Percentiles rank a stretch among this genome's conserved stretches.
Conservation (phyloP, 257 asterid species). For the Osmanthus fragrans region DNA sequence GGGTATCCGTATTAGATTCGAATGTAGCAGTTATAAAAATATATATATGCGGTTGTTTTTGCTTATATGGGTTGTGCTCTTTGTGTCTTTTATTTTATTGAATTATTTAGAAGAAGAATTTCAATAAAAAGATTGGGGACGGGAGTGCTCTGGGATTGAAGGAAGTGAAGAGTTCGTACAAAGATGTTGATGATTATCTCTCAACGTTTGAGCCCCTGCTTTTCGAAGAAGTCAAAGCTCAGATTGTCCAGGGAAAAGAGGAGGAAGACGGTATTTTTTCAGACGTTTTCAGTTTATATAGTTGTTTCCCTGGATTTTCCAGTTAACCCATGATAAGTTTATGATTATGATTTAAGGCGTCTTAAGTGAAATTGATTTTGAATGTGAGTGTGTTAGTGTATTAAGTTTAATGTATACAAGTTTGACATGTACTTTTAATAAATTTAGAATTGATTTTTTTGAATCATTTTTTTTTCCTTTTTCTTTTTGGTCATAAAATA, state of each 20-base stretch:
- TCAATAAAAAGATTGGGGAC: slow-evolving; percentile 31
- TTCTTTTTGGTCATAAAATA: slow-evolving; percentile 7
- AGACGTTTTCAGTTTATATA: too few species aligned
- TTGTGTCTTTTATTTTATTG: background rate
- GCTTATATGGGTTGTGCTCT: background rate
- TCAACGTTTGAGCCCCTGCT: slow-evolving; percentile 82
- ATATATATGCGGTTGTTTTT: background rate
- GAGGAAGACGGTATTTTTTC: slow-evolving; percentile 59
- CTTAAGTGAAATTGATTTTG: slow-evolving; percentile 5
- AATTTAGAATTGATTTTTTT: background rate
- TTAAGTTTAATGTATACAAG: background rate
- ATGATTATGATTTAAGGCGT: too few species aligned
- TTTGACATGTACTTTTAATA: background rate
- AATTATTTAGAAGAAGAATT: slow-evolving; percentile 36
- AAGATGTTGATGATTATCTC: slow-evolving; percentile 75
- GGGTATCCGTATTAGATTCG: background rate
- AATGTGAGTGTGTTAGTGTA: background rate
- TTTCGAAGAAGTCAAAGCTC: slow-evolving; percentile 94
- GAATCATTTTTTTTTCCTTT: background rate
- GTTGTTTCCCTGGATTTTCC: background rate
- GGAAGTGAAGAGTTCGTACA: slow-evolving; percentile 66
- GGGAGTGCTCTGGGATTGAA: slow-evolving; percentile 44
- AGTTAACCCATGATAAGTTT: background rate
- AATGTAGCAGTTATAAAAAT: background rate
- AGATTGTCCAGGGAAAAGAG: slow-evolving; percentile 58